phyloP scores from a whole-genome alignment of 164 flowering plant genomes.

The Santalum album region DNA sequence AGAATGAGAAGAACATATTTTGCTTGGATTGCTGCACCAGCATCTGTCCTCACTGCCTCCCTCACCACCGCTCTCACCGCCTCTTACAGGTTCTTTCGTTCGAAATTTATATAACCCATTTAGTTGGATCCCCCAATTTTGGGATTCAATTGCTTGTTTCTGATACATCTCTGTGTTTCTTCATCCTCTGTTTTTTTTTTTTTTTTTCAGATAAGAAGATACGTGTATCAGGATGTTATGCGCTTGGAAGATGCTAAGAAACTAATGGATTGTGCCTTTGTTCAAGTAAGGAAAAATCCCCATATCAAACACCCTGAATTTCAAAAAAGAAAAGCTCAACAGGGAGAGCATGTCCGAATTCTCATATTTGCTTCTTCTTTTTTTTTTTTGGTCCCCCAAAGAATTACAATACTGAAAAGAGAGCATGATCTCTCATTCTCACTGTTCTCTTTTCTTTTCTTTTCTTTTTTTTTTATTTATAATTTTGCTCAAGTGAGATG shows the following conservation, averaged over 20 bases:
- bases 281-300: conserved; percentile 54
- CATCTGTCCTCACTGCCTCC: conserved; percentile 71
- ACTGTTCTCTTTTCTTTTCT: too few relatives aligned
- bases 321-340: too few relatives aligned
- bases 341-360: too few relatives aligned
- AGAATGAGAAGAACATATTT: conserved; percentile 81
- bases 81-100: conserved; percentile 62
- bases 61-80: conserved; percentile 61
- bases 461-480: too few relatives aligned
- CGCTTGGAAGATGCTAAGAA: conserved; percentile 62
- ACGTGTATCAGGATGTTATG: conserved; percentile 84
- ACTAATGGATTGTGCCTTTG: conserved; percentile 57
- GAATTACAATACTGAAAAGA: too few relatives aligned
- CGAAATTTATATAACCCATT: too few relatives aligned
- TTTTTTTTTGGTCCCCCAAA: too few relatives aligned
- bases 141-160: too few relatives aligned
- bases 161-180: background rate
- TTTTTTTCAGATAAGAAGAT: conserved; percentile 57
- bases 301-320: too few relatives aligned
- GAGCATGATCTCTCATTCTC: too few relatives aligned
- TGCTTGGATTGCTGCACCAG: conserved; percentile 76
- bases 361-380: too few relatives aligned
- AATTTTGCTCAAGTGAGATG: background rate
- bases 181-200: background rate
- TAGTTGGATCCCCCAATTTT: too few relatives aligned